Evolutionary conservation across 192 early-diverging fungal species (phyloP), one percentile per base, ranked within the genome.

Genomic region (Gryganskiella cystojenkinii): DNA sequence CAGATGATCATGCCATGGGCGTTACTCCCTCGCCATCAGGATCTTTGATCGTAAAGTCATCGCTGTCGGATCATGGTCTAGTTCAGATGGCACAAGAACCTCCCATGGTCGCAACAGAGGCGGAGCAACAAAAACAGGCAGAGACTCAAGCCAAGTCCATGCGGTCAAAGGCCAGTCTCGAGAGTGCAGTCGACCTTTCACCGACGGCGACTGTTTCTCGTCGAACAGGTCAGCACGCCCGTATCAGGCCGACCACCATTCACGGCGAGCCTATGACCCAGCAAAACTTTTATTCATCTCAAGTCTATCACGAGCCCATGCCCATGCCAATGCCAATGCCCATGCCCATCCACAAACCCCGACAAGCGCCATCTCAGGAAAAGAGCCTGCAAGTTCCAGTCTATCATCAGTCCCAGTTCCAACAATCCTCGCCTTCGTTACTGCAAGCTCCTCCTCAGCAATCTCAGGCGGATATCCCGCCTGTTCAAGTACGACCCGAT

Each of bases 211-310:
- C 74, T 2, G 60, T 78, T 28, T 68, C 66, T 28, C 74, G 74
- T 46, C 59, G 74, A 5, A 63, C 66, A 22, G 66, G 65, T 7
- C 66, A 69, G 15, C 74, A 78, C n/a, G 25, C 55, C 4, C 61
- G 74, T 25, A 47, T 64, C 43, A 44, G 74, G 35, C 74, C 74
- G 42, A 78, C 74, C 2, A 78, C 74, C 3, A 78, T 78, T 20
- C 74, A 78, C 49, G 74, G 74, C 42, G 74, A 78, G 52, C 74
- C 74, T 20, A 78, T 78, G 74, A 45, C 65, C n/a, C 55, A 56
- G 17, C 51, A 76, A 31, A 62, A 64, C 35, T 50, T 45, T 5
- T 78, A 69, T 28, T 45, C 52, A 15, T 31, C 45, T 24, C 47
- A 65, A 2, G n/a, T 54, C 3, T 69, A 78, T 19, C 74, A 78